A percentile compares a stretch with the other conserved stretches of the same genome.
These are phyloP conservation scores for bread wheat (Triticum aestivum) DNA, from an alignment of 176 grass and related monocot genomes.

Conservation along the genomic window IWGSC_CS_RefSeq_v2.1 NC_057798.1:19568891-19569390, in stretches of 20 bases:
- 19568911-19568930: neutral
- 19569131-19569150: conserved; percentile 47
- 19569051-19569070: conserved; percentile 42
- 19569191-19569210: conserved; percentile 32
- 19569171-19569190: conserved; percentile 41
- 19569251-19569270: conserved; percentile 44
- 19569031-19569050: conserved; percentile 55
- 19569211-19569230: conserved; percentile 3
- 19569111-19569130: neutral
- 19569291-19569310: neutral
- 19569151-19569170: conserved; percentile 41
- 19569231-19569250: conserved; percentile 45
- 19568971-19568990: conserved; percentile 65
- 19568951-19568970: conserved; percentile 46
- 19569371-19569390: neutral
- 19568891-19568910: neutral
- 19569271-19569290: conserved; percentile 57
- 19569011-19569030: conserved; percentile 58
- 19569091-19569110: conserved; percentile 41
- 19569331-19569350: neutral
- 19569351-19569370: neutral
- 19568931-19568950: conserved; percentile 32
- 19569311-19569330: neutral
- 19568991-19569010: conserved; percentile 62
- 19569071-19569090: conserved; percentile 60